A percentile compares a stretch with the other conserved stretches of the same genome.
phyloP scores from a whole-genome alignment of 306 rosid genomes.

The Fragaria vesca region DNA sequence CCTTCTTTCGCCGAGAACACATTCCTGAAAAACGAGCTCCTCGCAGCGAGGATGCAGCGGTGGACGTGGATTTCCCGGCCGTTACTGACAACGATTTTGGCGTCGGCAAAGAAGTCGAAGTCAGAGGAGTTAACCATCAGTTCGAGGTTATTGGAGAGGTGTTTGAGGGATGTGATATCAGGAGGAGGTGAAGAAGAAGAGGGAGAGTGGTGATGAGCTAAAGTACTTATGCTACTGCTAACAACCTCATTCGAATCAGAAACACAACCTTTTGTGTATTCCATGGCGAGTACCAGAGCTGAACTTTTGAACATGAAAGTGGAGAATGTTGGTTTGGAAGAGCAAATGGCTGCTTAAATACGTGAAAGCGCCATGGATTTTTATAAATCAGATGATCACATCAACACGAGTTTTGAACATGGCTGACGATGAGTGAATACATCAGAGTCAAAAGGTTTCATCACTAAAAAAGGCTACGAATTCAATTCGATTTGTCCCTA shows the following conservation, averaged over 20 bases:
- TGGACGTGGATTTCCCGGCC: slow-evolving; percentile 44
- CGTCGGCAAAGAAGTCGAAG: slow-evolving; percentile 48
- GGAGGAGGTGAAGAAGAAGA: slow-evolving; percentile 18
- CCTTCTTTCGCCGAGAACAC: slow-evolving; percentile 22
- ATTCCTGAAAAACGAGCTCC: slow-evolving; percentile 46
- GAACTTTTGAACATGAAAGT: not conserved
- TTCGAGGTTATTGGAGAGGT: slow-evolving; percentile 46
- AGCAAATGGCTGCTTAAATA: not conserved
- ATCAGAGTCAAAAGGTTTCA: not conserved
- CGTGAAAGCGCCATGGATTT: not conserved
- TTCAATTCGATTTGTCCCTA: not conserved
- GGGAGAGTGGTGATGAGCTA: slow-evolving; percentile 5
- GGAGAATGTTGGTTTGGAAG: not conserved
- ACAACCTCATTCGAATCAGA: slow-evolving; percentile 41
- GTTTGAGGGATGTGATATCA: slow-evolving; percentile 25
- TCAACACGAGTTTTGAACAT: slow-evolving; percentile 1
- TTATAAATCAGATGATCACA: not conserved
- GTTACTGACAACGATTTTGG: slow-evolving; percentile 26
- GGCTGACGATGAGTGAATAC: slow-evolving; percentile 12
- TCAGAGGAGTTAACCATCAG: slow-evolving; percentile 25
- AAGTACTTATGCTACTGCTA: slow-evolving; percentile 32
- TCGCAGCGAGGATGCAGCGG: slow-evolving; percentile 52
- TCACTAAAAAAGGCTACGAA: not conserved
- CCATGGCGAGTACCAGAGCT: slow-evolving; percentile 22
- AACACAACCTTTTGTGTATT: not conserved